Percentiles rank a stretch among this genome's conserved stretches.
Evolutionary conservation across 1,139 yeast species (phyloP).

Genomic region (Protomyces lactucae-debilis): DNA sequence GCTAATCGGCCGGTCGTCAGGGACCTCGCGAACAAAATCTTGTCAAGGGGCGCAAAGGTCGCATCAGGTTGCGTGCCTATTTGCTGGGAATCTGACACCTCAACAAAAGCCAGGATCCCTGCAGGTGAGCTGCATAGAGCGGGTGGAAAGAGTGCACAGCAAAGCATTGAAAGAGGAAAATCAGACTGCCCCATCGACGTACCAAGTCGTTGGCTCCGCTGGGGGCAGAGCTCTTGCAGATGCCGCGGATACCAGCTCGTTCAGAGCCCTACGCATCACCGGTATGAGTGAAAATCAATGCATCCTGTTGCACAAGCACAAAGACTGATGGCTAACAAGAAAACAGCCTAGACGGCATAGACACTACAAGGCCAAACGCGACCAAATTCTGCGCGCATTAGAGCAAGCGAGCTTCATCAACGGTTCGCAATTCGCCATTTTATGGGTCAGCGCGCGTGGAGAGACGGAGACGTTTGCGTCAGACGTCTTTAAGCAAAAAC

Average conservation of each 20-base stretch:
- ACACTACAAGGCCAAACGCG: slow-evolving; percentile 27
- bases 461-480: slow-evolving; percentile 26
- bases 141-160: too few species aligned
- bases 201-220: background rate
- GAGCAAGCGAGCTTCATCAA: slow-evolving; percentile 26
- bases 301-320: too few species aligned
- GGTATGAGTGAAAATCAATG: background rate
- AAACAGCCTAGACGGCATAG: slow-evolving; percentile 5
- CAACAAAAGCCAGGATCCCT: too few species aligned
- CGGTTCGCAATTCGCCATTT: slow-evolving; percentile 28
- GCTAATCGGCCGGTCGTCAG: too few species aligned
- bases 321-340: too few species aligned
- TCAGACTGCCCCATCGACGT: too few species aligned
- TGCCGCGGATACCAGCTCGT: background rate
- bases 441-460: slow-evolving; percentile 27
- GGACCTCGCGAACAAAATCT: too few species aligned
- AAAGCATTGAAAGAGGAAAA: too few species aligned
- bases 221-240: background rate
- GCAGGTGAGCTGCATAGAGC: too few species aligned
- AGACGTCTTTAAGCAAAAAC: slow-evolving; percentile 24
- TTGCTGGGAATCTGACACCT: too few species aligned
- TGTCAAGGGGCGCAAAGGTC: too few species aligned
- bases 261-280: background rate
- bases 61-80: too few species aligned
- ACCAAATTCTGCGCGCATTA: slow-evolving; percentile 23